Evolutionary conservation across 306 rosid species (phyloP).

Genomic region (Gastrolobium bilobum): DNA sequence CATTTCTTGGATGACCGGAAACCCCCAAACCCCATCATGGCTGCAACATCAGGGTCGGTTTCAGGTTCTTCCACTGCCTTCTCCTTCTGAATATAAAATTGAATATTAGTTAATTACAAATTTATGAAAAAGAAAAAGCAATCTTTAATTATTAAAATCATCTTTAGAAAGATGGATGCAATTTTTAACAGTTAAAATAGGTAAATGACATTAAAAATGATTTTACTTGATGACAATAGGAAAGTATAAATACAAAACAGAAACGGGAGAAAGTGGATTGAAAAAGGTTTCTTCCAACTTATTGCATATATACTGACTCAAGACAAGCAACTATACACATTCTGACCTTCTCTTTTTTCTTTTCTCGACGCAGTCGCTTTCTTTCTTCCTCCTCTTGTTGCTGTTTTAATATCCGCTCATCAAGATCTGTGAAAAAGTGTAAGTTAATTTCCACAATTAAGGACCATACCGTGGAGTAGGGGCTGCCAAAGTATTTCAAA

Average conservation of each 20-base stretch:
- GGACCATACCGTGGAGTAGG: background rate
- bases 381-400: slow-evolving; percentile 98
- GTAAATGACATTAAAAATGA: background rate
- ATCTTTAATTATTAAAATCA: background rate
- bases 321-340: slow-evolving; percentile 27
- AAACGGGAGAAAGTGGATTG: background rate
- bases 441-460: slow-evolving; percentile 24
- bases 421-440: slow-evolving; percentile 70
- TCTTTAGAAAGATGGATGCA: background rate
- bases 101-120: slow-evolving; percentile 18
- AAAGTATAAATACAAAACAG: background rate
- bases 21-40: slow-evolving; percentile 99
- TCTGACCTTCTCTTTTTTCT: slow-evolving; percentile 91
- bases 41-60: slow-evolving; percentile 91
- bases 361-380: slow-evolving; percentile 90
- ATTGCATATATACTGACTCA: background rate
- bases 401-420: slow-evolving; percentile 88
- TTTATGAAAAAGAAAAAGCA: background rate
- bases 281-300: slow-evolving; percentile 29
- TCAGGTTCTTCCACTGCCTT: slow-evolving; percentile 84
- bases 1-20: slow-evolving; percentile 84
- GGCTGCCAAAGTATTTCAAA: slow-evolving; percentile 1
- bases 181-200: slow-evolving; percentile 1
- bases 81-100: slow-evolving; percentile 71
- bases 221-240: background rate